Conservation (phyloP, 2,329 filamentous ascomycete genomes). For the Trichothecium sympodiale region DNA sequence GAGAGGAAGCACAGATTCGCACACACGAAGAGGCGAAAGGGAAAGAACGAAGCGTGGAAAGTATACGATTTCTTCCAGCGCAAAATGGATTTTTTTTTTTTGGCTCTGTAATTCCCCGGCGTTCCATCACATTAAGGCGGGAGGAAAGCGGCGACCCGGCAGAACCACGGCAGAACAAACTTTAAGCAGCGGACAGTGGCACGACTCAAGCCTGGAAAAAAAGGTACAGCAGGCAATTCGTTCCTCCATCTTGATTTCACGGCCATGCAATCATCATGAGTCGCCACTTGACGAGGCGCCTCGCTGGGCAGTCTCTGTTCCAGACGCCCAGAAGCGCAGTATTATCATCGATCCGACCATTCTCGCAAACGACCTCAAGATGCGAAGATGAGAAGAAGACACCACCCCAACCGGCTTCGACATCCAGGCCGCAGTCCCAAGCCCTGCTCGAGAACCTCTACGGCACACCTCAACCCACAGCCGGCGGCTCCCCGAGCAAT, state of each 20-base stretch:
- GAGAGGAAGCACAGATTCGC: background rate
- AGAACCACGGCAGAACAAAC: constrained; percentile 17
- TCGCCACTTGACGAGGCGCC: constrained; percentile 28
- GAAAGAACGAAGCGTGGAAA: constrained; percentile 7
- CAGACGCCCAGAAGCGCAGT: constrained; percentile 12
- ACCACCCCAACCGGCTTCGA: background rate
- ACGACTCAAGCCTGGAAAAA: background rate
- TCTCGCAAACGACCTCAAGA: constrained; percentile 26
- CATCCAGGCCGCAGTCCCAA: constrained; percentile 14
- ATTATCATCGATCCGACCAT: constrained; percentile 17
- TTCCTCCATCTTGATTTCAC: constrained; percentile 4
- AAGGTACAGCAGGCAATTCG: constrained; percentile 2
- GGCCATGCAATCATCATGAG: constrained; percentile 29
- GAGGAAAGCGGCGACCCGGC: constrained; percentile 20
- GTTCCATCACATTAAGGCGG: background rate
- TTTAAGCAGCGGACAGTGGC: background rate
- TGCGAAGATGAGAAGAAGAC: constrained; percentile 11
- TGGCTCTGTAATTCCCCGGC: constrained; percentile 4
- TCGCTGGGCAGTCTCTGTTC: constrained; percentile 27
- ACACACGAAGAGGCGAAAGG: constrained; percentile 3
- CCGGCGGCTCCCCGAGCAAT: constrained; percentile 3
- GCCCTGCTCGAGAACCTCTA: constrained; percentile 23
- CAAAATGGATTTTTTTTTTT: constrained; percentile 25
- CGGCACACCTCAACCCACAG: constrained; percentile 12
- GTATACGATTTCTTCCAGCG: constrained; percentile 6